Evolutionary conservation across 148 eudicot genomes (phyloP).

Genomic region (Chenopodium quinoa): DNA sequence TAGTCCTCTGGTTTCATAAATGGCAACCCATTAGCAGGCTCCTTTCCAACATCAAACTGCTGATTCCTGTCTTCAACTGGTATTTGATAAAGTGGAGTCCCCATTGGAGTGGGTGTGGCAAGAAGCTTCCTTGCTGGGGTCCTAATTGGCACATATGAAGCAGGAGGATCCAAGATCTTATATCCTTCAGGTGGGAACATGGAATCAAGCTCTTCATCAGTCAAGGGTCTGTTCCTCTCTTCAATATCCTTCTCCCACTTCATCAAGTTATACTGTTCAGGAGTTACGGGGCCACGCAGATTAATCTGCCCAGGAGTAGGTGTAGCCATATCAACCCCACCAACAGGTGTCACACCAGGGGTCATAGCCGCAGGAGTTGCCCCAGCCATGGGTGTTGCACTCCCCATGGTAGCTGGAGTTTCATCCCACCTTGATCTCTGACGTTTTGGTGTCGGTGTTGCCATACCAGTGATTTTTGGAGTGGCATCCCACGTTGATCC

Average conservation of each 20-base stretch:
- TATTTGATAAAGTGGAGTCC: constrained; percentile 71
- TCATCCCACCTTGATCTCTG: constrained; percentile 99
- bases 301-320: constrained; percentile 79
- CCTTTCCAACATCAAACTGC: constrained; percentile 85
- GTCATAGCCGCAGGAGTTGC: constrained; percentile 85
- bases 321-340: constrained; percentile 77
- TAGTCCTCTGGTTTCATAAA: constrained; percentile 88
- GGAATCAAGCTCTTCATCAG: constrained; percentile 92
- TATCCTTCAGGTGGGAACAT: constrained; percentile 93
- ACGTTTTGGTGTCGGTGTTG: constrained; percentile 86
- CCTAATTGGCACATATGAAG: constrained; percentile 82
- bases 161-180: constrained; percentile 83
- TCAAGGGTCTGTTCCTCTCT: constrained; percentile 86
- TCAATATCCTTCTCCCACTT: constrained; percentile 97
- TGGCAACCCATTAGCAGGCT: constrained; percentile 82
- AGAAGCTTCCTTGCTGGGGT: constrained; percentile 98
- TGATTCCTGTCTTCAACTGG: constrained; percentile 90
- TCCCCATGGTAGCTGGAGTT: constrained; percentile 93
- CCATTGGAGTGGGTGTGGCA: constrained; percentile 94
- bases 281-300: constrained; percentile 71
- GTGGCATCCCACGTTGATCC: constrained; percentile 98
- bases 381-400: constrained; percentile 81
- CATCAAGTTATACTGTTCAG: constrained; percentile 84
- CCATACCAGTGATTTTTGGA: constrained; percentile 71
- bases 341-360: constrained; percentile 88